phyloP scores from a whole-genome alignment of 129 eudicot species.

The Silybum marianum region DNA sequence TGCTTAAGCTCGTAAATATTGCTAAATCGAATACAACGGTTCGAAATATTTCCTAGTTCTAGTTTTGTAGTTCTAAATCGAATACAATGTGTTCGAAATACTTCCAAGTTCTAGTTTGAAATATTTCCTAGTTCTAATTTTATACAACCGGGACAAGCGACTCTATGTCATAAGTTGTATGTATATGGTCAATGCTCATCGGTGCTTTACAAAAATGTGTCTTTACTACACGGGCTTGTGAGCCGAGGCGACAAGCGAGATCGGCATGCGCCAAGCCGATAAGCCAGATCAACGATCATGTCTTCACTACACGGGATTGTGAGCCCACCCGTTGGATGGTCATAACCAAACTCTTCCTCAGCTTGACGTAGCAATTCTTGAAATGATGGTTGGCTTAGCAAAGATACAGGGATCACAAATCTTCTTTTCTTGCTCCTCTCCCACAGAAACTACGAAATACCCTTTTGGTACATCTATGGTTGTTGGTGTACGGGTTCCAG shows the following conservation, averaged over 20 bases:
- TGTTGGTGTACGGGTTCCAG: neutral
- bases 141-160: too few relatives aligned
- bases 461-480: neutral
- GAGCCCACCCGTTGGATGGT: neutral
- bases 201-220: neutral
- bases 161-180: too few relatives aligned
- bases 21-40: neutral
- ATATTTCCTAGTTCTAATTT: neutral
- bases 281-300: neutral
- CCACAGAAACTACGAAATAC: too few relatives aligned
- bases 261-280: neutral
- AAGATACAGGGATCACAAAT: neutral
- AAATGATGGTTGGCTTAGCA: neutral
- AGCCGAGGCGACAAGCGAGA: neutral
- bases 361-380: neutral
- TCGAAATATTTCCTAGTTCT: too few relatives aligned
- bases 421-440: neutral
- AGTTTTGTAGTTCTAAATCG: too few relatives aligned
- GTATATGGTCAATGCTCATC: neutral
- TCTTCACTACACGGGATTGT: neutral
- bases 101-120: too few relatives aligned
- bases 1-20: neutral
- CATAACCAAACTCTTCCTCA: slow-evolving; percentile 1
- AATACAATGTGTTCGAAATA: too few relatives aligned
- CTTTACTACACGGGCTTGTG: neutral